Percentiles rank a stretch among this genome's conserved stretches.
Conservation (phyloP, 2,329 filamentous ascomycete species). For the Botrytis galanthina region DNA sequence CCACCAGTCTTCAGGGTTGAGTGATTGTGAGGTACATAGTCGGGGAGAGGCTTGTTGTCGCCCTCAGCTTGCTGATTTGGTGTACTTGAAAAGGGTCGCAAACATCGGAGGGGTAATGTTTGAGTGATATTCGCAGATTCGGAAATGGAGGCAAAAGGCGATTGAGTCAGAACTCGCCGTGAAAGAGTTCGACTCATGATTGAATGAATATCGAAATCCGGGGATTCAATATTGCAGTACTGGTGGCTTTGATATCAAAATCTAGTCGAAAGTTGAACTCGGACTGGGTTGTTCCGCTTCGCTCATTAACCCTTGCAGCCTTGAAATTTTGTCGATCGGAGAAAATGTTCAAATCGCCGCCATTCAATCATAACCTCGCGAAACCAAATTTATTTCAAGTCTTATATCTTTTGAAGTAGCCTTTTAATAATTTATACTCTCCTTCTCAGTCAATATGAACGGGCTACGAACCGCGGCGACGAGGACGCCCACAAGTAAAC, state of each 20-base stretch:
- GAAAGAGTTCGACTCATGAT: conserved; percentile 36
- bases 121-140: conserved; percentile 20
- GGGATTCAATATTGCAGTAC: background rate
- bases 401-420: conserved; percentile 14
- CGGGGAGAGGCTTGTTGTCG: conserved; percentile 16
- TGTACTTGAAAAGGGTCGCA: conserved; percentile 40
- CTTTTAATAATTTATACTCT: conserved; percentile 14
- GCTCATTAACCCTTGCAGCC: conserved; percentile 21
- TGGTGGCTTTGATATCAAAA: conserved; percentile 18
- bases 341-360: conserved; percentile 33
- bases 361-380: conserved; percentile 23
- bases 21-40: background rate
- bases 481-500: conserved; percentile 31
- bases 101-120: conserved; percentile 25
- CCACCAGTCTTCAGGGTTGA: background rate
- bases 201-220: conserved; percentile 14
- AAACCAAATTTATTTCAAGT: conserved; percentile 26
- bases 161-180: conserved; percentile 35
- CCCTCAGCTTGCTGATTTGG: conserved; percentile 29
- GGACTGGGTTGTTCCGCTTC: conserved; percentile 20
- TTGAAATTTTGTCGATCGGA: conserved; percentile 26
- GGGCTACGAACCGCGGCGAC: conserved; percentile 33
- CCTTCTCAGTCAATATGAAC: conserved; percentile 33
- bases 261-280: conserved; percentile 32
- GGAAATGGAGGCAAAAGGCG: conserved; percentile 25